phyloP scores from a whole-genome alignment of 805 yeast genomes.

The Brettanomyces sp. region DNA sequence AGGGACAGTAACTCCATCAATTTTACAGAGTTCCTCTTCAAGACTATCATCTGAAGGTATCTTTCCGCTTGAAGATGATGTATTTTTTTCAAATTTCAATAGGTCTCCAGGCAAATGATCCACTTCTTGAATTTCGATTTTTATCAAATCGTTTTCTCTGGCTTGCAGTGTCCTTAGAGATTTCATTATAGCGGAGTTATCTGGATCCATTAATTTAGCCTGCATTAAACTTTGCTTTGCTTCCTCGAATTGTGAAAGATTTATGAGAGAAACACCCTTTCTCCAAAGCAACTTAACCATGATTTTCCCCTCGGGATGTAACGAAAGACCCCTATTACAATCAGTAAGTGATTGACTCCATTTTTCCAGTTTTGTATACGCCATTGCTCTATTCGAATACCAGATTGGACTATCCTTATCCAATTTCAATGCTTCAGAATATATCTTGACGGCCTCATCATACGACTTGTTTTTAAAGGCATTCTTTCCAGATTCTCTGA shows the following conservation, averaged over 20 bases:
- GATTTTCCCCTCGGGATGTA: constrained; percentile 21
- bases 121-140: constrained; percentile 10
- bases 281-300: constrained; percentile 44
- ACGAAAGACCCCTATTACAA: constrained; percentile 38
- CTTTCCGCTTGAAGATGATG: neutral
- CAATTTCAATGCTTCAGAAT: constrained; percentile 44
- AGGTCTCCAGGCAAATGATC: constrained; percentile 11
- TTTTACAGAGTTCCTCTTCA: neutral
- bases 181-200: constrained; percentile 28
- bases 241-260: constrained; percentile 21
- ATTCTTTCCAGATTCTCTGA: constrained; percentile 37
- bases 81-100: constrained; percentile 3
- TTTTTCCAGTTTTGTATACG: constrained; percentile 43
- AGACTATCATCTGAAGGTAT: neutral
- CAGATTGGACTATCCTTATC: constrained; percentile 45
- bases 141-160: neutral
- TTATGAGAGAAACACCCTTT: constrained; percentile 31
- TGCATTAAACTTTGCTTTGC: constrained; percentile 22
- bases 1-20: constrained; percentile 1
- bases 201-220: constrained; percentile 34
- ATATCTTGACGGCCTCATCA: constrained; percentile 40
- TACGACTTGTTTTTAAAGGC: constrained; percentile 39
- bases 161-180: constrained; percentile 23
- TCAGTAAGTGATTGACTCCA: constrained; percentile 41
- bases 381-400: constrained; percentile 61